These are phyloP conservation scores for Beauveria brongniartii DNA, from an alignment of 2,329 filamentous ascomycete genomes.

Conservation along the genomic window DNA sequence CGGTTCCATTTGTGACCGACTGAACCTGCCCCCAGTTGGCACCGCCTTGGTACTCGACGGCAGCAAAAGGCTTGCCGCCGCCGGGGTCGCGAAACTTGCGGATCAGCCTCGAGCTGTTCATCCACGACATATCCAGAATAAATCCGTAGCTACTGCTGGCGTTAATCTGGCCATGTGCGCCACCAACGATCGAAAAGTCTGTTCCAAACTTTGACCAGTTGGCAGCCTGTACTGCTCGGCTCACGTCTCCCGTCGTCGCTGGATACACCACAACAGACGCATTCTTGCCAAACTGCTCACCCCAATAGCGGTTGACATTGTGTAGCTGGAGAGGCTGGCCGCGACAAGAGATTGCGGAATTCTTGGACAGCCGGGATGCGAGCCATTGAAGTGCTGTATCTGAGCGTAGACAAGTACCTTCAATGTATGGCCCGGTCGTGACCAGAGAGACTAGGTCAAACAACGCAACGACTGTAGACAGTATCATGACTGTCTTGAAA, in stretches of 20 bases:
- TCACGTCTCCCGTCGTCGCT: conserved; percentile 8
- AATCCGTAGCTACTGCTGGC: conserved; percentile 10
- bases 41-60: conserved; percentile 12
- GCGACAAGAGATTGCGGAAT: conserved; percentile 8
- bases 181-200: conserved; percentile 11
- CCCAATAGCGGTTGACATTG: conserved; percentile 12
- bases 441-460: not conserved
- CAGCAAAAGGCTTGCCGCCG: not conserved
- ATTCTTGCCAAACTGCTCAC: conserved; percentile 12
- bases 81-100: not conserved
- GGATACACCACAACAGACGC: conserved; percentile 12
- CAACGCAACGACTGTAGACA: not conserved
- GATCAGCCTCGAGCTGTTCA: conserved; percentile 7
- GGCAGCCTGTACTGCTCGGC: conserved; percentile 8
- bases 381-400: conserved; percentile 10
- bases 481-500: not conserved
- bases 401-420: not conserved
- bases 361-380: not conserved
- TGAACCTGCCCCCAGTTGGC: conserved; percentile 13
- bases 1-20: conserved; percentile 11
- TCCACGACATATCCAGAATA: conserved; percentile 12
- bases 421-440: not conserved
- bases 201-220: not conserved
- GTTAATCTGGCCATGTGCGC: conserved; percentile 5
- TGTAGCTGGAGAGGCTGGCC: conserved; percentile 11